Conservation (phyloP, 768 basidiomycete species). For the Boletus rubroflammeus region DNA sequence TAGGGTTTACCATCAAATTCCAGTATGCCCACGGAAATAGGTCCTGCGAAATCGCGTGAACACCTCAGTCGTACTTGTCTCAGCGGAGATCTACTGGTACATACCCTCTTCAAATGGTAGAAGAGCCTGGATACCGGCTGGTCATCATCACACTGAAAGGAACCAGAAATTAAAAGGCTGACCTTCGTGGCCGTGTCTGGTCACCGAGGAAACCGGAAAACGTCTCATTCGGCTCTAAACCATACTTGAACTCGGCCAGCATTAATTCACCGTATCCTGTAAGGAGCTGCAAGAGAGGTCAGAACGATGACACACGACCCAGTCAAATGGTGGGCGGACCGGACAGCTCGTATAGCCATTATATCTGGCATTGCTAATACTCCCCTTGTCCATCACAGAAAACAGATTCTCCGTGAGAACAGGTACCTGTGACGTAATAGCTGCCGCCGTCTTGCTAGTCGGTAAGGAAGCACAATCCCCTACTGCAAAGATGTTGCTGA, state of each 20-base stretch:
- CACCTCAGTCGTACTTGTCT: not conserved
- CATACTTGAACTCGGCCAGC: constrained; percentile 95
- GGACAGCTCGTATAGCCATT: constrained; percentile 90
- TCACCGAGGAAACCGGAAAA: constrained; percentile 68
- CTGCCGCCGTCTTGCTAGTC: constrained; percentile 95
- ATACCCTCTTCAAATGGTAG: constrained; percentile 85
- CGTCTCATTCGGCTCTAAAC: constrained; percentile 80
- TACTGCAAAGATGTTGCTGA: constrained; percentile 78
- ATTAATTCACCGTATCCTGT: constrained; percentile 80
- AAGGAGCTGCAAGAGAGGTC: constrained; percentile 48
- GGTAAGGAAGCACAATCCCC: constrained; percentile 94
- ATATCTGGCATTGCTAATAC: constrained; percentile 66
- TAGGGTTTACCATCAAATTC: constrained; percentile 57
- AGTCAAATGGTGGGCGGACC: constrained; percentile 42
- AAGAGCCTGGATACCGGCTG: constrained; percentile 47
- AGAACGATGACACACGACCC: not conserved
- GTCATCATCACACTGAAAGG: constrained; percentile 6
- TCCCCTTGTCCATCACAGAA: constrained; percentile 69
- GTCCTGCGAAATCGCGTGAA: constrained; percentile 19
- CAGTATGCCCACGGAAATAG: constrained; percentile 59
- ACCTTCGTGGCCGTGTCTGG: constrained; percentile 76
- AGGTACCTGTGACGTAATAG: constrained; percentile 87
- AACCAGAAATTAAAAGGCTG: not conserved
- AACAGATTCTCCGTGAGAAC: constrained; percentile 88
- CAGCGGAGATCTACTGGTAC: not conserved